phyloP scores from a whole-genome alignment of 2,329 filamentous ascomycete genomes.

The Mycosphaerelloides madeirae region DNA sequence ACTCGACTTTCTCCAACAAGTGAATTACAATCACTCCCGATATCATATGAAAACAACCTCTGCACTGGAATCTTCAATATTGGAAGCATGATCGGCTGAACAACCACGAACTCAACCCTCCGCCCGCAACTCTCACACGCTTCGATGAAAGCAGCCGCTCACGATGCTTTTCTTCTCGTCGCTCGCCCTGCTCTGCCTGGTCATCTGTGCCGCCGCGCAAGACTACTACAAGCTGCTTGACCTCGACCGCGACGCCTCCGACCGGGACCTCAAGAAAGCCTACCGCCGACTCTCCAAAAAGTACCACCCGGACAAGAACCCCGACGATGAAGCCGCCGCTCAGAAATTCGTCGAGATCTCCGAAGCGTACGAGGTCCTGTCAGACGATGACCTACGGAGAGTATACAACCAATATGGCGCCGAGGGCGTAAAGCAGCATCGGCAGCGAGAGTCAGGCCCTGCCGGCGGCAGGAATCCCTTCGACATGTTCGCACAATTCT shows the following conservation, averaged over 20 bases:
- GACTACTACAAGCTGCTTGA: constrained; percentile 86
- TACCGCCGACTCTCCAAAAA: constrained; percentile 92
- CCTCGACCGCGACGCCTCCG: constrained; percentile 70
- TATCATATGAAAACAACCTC: too few relatives aligned
- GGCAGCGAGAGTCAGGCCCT: constrained; percentile 62
- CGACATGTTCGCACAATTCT: constrained; percentile 94
- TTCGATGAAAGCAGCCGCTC: constrained; percentile 7
- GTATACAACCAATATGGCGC: constrained; percentile 95
- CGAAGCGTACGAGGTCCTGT: constrained; percentile 91
- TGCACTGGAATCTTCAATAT: too few relatives aligned
- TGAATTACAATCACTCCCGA: too few relatives aligned
- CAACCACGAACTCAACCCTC: background rate
- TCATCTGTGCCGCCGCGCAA: constrained; percentile 47
- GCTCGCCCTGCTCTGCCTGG: constrained; percentile 40
- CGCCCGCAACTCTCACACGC: constrained; percentile 8
- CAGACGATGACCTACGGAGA: constrained; percentile 69
- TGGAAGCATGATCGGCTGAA: too few relatives aligned
- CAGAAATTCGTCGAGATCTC: constrained; percentile 91
- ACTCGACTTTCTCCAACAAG: too few relatives aligned
- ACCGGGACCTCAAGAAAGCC: constrained; percentile 87
- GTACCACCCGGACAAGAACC: constrained; percentile 96
- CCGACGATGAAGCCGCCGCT: constrained; percentile 72
- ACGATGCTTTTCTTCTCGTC: constrained; percentile 42
- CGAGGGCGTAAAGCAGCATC: constrained; percentile 79
- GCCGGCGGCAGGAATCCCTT: constrained; percentile 74